Conservation (phyloP, 1,284 basidiomycete genomes). For the Cystobasidiaceae sp. region DNA sequence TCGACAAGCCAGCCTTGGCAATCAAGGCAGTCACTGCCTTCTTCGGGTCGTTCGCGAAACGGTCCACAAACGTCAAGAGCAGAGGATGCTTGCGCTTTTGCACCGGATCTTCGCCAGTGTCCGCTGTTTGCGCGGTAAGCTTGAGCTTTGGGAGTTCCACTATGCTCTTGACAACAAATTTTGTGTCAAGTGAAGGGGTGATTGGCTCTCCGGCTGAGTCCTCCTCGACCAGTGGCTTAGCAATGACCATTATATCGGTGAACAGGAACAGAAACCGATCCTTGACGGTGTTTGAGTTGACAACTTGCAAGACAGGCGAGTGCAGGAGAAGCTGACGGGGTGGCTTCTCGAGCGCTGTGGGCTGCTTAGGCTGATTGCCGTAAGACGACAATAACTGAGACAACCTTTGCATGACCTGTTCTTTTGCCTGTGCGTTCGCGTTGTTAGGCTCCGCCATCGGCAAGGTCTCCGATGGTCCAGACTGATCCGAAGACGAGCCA, state of each 20-base stretch:
- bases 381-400: conserved; percentile 7
- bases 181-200: conserved; percentile 68
- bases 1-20: conserved; percentile 43
- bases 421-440: conserved; percentile 8
- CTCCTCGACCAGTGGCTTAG: conserved; percentile 52
- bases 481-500: conserved; percentile 10
- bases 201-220: conserved; percentile 53
- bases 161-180: conserved; percentile 81
- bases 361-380: background rate
- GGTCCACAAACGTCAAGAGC: conserved; percentile 41
- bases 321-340: conserved; percentile 76
- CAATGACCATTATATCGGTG: conserved; percentile 82
- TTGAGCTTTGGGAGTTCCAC: conserved; percentile 68
- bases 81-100: conserved; percentile 40
- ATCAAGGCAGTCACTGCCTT: conserved; percentile 43
- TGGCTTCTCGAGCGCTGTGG: conserved; percentile 62
- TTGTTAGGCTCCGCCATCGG: background rate
- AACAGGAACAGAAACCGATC: conserved; percentile 94
- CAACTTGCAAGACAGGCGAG: conserved; percentile 85
- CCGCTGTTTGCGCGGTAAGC: conserved; percentile 56
- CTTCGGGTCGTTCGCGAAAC: conserved; percentile 53
- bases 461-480: background rate
- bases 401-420: conserved; percentile 27
- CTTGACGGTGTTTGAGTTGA: conserved; percentile 88
- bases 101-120: conserved; percentile 41